Evolutionary conservation across 805 yeast species (phyloP).

Genomic region (Candida sanyiensis): DNA sequence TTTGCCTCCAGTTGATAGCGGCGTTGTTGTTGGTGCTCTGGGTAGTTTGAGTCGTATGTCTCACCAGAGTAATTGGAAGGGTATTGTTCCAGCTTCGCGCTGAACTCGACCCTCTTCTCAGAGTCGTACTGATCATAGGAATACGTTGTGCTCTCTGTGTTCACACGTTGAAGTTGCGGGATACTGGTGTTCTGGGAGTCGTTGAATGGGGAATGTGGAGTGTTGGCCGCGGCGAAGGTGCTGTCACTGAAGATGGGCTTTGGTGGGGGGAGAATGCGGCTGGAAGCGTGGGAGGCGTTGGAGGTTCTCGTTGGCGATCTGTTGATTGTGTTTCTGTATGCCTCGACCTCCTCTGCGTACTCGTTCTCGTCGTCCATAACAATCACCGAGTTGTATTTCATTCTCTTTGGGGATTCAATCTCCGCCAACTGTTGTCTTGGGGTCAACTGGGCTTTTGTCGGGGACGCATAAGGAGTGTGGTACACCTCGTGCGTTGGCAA

Average conservation of each 20-base stretch:
- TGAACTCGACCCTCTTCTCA: constrained; percentile 8
- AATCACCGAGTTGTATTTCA: constrained; percentile 42
- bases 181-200: constrained; percentile 1
- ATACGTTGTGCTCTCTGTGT: constrained; percentile 28
- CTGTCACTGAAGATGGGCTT: constrained; percentile 59
- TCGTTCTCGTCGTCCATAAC: constrained; percentile 39
- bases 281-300: constrained; percentile 27
- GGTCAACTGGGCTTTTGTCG: constrained; percentile 34
- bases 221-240: constrained; percentile 54
- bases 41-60: constrained; percentile 33
- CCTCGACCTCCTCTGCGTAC: constrained; percentile 24
- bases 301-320: constrained; percentile 35
- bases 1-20: constrained; percentile 4
- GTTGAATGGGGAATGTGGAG: constrained; percentile 3
- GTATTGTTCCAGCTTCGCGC: constrained; percentile 19
- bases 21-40: neutral
- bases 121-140: constrained; percentile 10
- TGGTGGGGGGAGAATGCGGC: constrained; percentile 53
- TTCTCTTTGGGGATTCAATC: constrained; percentile 67
- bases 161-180: constrained; percentile 12
- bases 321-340: constrained; percentile 10
- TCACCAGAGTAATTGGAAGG: constrained; percentile 27
- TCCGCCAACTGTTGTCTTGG: constrained; percentile 65
- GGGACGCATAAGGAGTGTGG: constrained; percentile 30
- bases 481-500: constrained; percentile 13